Evolutionary conservation across 192 early-diverging fungal genomes (phyloP), one percentile per base, ranked within the genome.

Genomic region (Backusella psychrophila): DNA sequence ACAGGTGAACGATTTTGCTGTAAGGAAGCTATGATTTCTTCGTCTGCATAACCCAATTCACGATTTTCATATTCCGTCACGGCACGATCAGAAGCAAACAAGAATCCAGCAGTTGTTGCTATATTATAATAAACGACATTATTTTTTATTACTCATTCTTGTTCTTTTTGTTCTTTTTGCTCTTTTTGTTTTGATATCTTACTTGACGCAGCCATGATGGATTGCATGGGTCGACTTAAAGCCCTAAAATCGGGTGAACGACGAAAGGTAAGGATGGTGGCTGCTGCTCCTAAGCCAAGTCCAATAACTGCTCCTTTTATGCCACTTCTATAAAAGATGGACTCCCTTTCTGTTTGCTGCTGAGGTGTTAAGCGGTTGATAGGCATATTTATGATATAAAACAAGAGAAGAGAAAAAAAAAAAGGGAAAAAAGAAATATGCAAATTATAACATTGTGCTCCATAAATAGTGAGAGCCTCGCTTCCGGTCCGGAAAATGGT

Each of bases 241-340:
- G 75, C 39, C 59, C 70, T 75, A 71, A 80, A 84, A 21, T 44
- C 67, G 4, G 80, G 80, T 26, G 79, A 83, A 44, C 74, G 79
- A 63, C 71, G 73, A 49, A 78, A 53, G 9, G 78, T 80, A 6
- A 81, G 34, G 8, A 80, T 52, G 29, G 85, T 80, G 46, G 83
- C 69, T 21, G 67, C 75, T 19, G 78, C n/a, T 41, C 82, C 80
- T 66, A 82, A 65, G 69, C 78, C 85, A 17, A 86, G 69, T 56
- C 85, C 85, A 38, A 83, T 63, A n/a, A 39, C 66, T 42, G 75
- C 82, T 56, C 82, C 82, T 65, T 80, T 79, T 17, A 80, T 9
- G 49, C 85, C 85, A 26, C 66, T 71, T 26, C 63, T 68, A 34
- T 80, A 46, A 21, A 72, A 73, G 12, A 78, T 44, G 8, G 70